Evolutionary conservation across 768 basidiomycete genomes (phyloP), one percentile per base, ranked within the genome.

Genomic region (Pulveroboletus sp.): DNA sequence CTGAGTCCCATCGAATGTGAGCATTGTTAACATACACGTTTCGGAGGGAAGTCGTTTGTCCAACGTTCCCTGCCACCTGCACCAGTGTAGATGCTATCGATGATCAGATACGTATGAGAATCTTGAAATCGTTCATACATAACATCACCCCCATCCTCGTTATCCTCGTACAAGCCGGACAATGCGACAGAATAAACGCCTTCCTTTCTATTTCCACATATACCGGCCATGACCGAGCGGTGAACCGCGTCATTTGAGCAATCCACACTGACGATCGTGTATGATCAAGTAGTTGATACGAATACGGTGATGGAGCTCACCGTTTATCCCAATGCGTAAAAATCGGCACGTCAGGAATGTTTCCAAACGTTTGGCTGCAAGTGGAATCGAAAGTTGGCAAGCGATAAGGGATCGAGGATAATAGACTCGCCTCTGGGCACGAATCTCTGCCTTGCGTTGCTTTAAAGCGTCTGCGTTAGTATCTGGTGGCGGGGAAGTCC

Each of bases 1-100:
- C 17, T 5, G 22, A 23, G 19, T 37, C 12, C 7, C 10, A 14
- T 42, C 14, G 6, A 42, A 13, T 12, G 7, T 20, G 4, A 29
- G 16, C 5, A 36, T n/a, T n/a, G n/a, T n/a, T 24, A n/a, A 49
- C 66, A 11, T 51, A 66, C 64, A 30, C 54, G 64, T 45, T 48
- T 66, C 0, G 36, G 55, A 10, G 64, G 66, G 7, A 2, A 0
- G 6, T 8, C 4, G 4, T 62, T 23, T 6, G 31, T 12, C 46
- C 39, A 57, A 12, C 1, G 20, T 30, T 55, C 9, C 51, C 61
- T 53, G 19, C 64, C 64, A 6, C 64, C 64, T 43, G 41, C 5
- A 6, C 65, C 65, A 12, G 64, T 67, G 36, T 67, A 67, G 16
- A 68, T 54, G 12, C 65, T 66, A 27, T 19, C 27, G 24, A 45